Conservation (phyloP, 495 filamentous ascomycete genomes). For the Neurospora sp. region DNA sequence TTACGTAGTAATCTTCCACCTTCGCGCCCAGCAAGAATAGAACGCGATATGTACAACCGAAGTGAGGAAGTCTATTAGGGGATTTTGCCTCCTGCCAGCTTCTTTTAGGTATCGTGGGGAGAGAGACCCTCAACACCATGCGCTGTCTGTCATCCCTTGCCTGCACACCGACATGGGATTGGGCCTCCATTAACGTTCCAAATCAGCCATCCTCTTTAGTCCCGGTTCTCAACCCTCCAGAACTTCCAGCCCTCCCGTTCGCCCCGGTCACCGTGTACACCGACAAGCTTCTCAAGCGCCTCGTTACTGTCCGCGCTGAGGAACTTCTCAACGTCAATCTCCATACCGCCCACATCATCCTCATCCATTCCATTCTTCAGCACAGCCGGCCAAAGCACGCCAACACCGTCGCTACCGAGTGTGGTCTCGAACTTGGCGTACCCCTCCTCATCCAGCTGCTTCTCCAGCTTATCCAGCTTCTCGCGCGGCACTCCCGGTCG, state of each 20-base stretch:
- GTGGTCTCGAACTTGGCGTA: slow-evolving; percentile 81
- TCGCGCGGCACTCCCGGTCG: slow-evolving; percentile 46
- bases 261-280: slow-evolving; percentile 47
- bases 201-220: neutral
- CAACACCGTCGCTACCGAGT: slow-evolving; percentile 83
- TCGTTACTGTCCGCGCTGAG: slow-evolving; percentile 69
- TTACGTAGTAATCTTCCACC: neutral
- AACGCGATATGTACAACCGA: neutral
- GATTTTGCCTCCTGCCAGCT: neutral
- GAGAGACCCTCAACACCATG: neutral
- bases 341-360: slow-evolving; percentile 66
- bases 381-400: slow-evolving; percentile 84
- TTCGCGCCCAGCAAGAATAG: neutral
- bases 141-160: neutral
- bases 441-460: slow-evolving; percentile 59
- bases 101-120: neutral
- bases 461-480: slow-evolving; percentile 50
- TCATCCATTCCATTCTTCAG: slow-evolving; percentile 60
- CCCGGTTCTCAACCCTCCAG: slow-evolving; percentile 56
- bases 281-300: slow-evolving; percentile 68
- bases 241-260: slow-evolving; percentile 87
- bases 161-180: neutral
- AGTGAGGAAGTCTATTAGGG: neutral
- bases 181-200: neutral
- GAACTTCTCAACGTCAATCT: slow-evolving; percentile 90